Base-by-base conservation (phyloP, 2,329 filamentous ascomycete genomes). In the Pseudocercospora fuligena region DNA sequence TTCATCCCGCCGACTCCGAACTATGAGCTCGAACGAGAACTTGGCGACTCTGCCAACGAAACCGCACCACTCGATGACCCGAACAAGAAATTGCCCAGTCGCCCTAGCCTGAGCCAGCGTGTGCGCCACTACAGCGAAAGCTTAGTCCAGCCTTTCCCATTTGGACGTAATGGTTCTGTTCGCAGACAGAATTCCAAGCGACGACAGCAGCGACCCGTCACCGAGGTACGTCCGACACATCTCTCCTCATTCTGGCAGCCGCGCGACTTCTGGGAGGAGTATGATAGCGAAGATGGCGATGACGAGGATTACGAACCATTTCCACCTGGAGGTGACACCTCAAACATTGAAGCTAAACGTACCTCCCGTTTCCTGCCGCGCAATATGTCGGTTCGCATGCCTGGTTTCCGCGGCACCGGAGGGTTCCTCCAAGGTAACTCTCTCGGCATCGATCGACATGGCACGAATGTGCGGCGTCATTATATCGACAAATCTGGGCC, bases 171-270 rank as follows among this genome's bases (percentile, higher is more conserved):
- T 9, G 62, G 62, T 36, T 71, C 69, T 43, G 43, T 72, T 14
- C 71, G 70, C 29, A 68, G 66, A 11, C 56, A 57, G 25, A 61
- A 59, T 46, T 61, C 57, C 1, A 51, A 58, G 23, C 59, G 43
- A 21, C 59, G 43, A 14, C 53, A 43, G 21, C 31, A 46, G 4
- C 57, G 58, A 12, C 66, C 47, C 69, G 33, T 70, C 70, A 47
- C 73, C 70, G 67, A 63, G 29, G 53, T 66, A 9, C 66, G 73
- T 80, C 69, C 73, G 8, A 70, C 65, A 51, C 82, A 81, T 47
- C 76, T 88, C 5, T 84, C 88, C 69, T 87, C 88, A 1, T 87
- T 89, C 73, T 90, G 88, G 88, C 82, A 85, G 23, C 88, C 88
- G 1, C 84, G 84, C 43, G 83, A 83, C n/a, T 89, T 89, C 76